Conservation (phyloP, 257 asterid genomes). For the Perilla frutescens region DNA sequence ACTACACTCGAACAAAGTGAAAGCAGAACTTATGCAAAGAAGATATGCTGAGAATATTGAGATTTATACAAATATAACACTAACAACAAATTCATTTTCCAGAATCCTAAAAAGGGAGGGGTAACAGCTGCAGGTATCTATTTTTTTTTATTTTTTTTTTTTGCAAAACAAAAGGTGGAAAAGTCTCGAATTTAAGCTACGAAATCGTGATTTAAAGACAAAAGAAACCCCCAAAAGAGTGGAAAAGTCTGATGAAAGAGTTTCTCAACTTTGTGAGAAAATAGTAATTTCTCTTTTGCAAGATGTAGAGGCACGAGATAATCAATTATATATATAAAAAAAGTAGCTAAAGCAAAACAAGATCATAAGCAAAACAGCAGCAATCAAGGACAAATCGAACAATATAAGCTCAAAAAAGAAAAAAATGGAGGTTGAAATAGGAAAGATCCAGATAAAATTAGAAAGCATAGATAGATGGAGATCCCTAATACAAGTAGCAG, state of each 20-base stretch:
- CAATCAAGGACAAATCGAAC: constrained; percentile 9
- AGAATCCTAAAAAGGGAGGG: background rate
- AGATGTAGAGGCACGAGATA: background rate
- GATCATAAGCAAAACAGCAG: constrained; percentile 14
- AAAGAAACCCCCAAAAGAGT: constrained; percentile 1
- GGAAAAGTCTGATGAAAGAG: too few species aligned
- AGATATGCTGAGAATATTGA: constrained; percentile 17
- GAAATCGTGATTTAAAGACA: background rate
- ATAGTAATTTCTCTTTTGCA: too few species aligned
- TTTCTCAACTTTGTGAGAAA: too few species aligned
- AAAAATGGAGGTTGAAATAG: background rate
- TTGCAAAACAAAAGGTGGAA: background rate
- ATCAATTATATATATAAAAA: constrained; percentile 14
- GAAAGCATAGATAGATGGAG: background rate
- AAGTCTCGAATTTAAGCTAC: constrained; percentile 19
- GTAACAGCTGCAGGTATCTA: background rate
- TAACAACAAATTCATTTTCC: background rate
- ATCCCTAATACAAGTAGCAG: constrained; percentile 20
- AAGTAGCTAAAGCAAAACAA: background rate
- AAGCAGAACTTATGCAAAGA: constrained; percentile 20
- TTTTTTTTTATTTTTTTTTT: too few species aligned
- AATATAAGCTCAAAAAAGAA: background rate
- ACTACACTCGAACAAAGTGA: background rate
- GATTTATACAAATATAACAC: constrained; percentile 4
- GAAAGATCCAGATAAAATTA: constrained; percentile 20